Base-by-base conservation (phyloP, 257 asterid genomes). In the Fraxinus cuspidata region DNA sequence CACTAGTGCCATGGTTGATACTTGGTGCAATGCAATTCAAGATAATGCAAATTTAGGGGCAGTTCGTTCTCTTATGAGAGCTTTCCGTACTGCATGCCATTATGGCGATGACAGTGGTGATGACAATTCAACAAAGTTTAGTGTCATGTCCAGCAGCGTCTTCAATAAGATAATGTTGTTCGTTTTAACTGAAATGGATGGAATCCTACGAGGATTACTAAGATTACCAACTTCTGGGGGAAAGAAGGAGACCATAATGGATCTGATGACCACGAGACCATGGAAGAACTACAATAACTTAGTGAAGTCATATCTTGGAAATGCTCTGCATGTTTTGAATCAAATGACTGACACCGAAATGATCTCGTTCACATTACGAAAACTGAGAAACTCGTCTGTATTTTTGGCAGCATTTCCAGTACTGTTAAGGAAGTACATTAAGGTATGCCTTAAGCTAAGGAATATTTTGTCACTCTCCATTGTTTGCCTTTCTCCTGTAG, bases 281-380 rank as follows among this genome's bases (percentile, higher is more conserved):
- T 93, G 99, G 99, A 96, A 93, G 85, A 93, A 85, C 80, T 79
- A 89, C 85, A 88, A 88, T 73, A 83, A 88, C 83, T 83, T 96
- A 88, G 97, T 92, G 85, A 94, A 96, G 82, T 96, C 98, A n/a
- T 93, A 92, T 86, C 99, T 96, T 37, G 99, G 97, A 67, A 93
- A 96, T 79, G 79, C 97, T 76, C 84, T 96, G 81, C 98, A 93
- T 83, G 89, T 90, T 70, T 80, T 93, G 81, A 96, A 92, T 86
- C 99, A 96, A 85, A 90, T 93, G 99, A 96, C 97, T 0, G 98
- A 96, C 81, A 87, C 86, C 51, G 91, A 89, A 80, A 96, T 96
- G 98, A 91, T 93, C 80, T 90, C 96, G 7, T 92, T 90, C 86
- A 88, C 92, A 81, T 83, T 93, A 73, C 80, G 89, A 75, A 91